Base-by-base conservation (phyloP, 2,329 filamentous ascomycete genomes). In the Apiospora koreana region DNA sequence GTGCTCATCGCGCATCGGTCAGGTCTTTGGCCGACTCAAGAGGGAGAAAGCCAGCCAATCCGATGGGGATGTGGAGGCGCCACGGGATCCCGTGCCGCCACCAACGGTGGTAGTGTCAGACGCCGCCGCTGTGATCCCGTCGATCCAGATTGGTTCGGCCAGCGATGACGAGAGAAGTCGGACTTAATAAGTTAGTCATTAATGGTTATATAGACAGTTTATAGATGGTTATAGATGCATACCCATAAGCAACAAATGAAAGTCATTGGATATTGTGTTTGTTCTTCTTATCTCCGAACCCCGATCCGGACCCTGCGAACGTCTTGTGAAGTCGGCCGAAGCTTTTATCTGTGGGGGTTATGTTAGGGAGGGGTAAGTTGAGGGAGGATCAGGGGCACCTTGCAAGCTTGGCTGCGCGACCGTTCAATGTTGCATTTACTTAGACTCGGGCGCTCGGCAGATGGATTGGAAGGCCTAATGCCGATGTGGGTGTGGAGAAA, bases 71-170 rank as follows among this genome's bases (percentile, higher is more conserved):
- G 54, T 35, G 12, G 65, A 28, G 43, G 45, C 43, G 45, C 16
- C 66, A 3, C 25, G n/a, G 45, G 31, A 68, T n/a, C n/a, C n/a
- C 25, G 3, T n/a, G 64, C 23, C 25, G 66, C n/a, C 28, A 5
- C 78, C 78, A 25, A 76, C 72, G 65, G 77, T 79, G 45, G 58
- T 79, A 12, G 71, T 79, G 2, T 73, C 76, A 1, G 71, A 71
- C 25, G 50, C 69, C 8, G 68, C 71, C 25, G 50, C 69, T 9
- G 68, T 71, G 21, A 71, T 68, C 9, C 66, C 66, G 16, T 48
- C 66, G 3, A 68, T 68, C 18, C 43, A 68, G 45, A 28, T 68
- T 10, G 66, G 25, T 10, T 41, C 28, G 12, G 66, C 31, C 28
- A 25, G 31, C 28, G 66, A 68, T 23, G 66, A 50, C 43, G 66